Evolutionary conservation across 495 filamentous ascomycete species (phyloP).

Genomic region (Hyaloscypha variabilis): DNA sequence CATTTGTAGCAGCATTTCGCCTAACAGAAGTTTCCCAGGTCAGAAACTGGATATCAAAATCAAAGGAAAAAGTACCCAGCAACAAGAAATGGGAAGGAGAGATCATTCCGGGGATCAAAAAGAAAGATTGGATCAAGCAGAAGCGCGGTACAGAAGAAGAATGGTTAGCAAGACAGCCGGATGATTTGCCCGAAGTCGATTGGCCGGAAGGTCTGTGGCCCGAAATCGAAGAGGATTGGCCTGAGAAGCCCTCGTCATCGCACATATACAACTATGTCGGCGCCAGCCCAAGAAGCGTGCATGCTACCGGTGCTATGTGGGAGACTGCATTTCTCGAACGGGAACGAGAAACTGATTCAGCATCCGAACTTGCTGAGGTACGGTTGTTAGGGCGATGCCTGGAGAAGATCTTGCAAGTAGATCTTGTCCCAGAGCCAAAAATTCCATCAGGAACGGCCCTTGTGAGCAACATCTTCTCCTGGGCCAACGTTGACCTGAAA

Average conservation of each 20-base stretch:
- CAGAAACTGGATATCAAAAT: no score
- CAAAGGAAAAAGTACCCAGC: no score
- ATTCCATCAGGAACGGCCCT: no score
- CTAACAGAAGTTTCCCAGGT: no score
- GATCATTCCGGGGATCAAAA: no score
- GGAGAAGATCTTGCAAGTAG: conserved; percentile 25
- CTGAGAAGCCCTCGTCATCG: conserved; percentile 4
- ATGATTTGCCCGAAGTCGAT: neutral
- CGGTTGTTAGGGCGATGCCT: conserved; percentile 23
- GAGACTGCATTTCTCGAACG: conserved; percentile 22
- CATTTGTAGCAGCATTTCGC: neutral
- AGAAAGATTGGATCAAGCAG: no score
- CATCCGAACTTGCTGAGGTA: conserved; percentile 21
- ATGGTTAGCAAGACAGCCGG: no score
- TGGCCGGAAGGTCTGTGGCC: no score
- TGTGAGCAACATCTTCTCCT: neutral
- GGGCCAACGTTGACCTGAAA: neutral
- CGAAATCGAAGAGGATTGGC: neutral
- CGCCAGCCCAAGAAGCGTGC: conserved; percentile 10
- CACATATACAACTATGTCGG: conserved; percentile 19
- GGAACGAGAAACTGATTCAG: conserved; percentile 8
- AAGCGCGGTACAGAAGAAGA: no score
- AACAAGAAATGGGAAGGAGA: no score
- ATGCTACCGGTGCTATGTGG: conserved; percentile 26
- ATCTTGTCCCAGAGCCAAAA: conserved; percentile 23